Evolutionary conservation across 805 yeast genomes (phyloP).

Genomic region (Starmerella vitae): DNA sequence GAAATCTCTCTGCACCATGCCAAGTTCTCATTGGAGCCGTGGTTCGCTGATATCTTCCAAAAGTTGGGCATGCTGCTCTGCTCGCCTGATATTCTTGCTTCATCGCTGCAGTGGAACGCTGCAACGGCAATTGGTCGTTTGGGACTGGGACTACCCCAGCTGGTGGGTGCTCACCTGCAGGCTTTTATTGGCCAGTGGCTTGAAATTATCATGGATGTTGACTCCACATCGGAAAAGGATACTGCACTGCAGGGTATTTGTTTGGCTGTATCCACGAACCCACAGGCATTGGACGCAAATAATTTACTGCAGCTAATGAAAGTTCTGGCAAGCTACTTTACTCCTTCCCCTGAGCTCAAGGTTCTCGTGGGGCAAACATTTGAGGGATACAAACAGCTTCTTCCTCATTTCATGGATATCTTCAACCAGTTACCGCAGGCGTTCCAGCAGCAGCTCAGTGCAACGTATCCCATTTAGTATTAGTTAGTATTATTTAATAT

Average conservation of each 20-base stretch:
- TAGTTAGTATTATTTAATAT: too few relatives aligned
- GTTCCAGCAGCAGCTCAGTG: slow-evolving; percentile 20
- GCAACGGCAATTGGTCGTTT: slow-evolving; percentile 83
- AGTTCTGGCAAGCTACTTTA: slow-evolving; percentile 23
- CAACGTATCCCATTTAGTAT: slow-evolving; percentile 8
- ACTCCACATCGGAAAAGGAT: slow-evolving; percentile 79
- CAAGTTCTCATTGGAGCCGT: slow-evolving; percentile 33
- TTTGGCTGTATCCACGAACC: slow-evolving; percentile 49
- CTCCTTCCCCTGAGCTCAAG: slow-evolving; percentile 24
- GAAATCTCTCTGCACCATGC: slow-evolving; percentile 56
- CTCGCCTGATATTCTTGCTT: slow-evolving; percentile 39
- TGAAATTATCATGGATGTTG: slow-evolving; percentile 46
- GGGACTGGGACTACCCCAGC: slow-evolving; percentile 50
- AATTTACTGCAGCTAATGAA: slow-evolving; percentile 21
- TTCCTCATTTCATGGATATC: slow-evolving; percentile 20
- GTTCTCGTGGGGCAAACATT: slow-evolving; percentile 22
- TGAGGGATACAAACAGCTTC: slow-evolving; percentile 19
- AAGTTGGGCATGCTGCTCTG: slow-evolving; percentile 48
- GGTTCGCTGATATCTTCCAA: slow-evolving; percentile 40
- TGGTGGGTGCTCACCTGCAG: slow-evolving; percentile 44
- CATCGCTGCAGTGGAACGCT: slow-evolving; percentile 58
- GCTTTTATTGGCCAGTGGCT: slow-evolving; percentile 60
- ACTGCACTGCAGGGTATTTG: slow-evolving; percentile 77
- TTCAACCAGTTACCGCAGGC: slow-evolving; percentile 17
- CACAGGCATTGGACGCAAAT: slow-evolving; percentile 44